Conservation (phyloP, 495 filamentous ascomycete genomes). For the Articulospora tetracladia region DNA sequence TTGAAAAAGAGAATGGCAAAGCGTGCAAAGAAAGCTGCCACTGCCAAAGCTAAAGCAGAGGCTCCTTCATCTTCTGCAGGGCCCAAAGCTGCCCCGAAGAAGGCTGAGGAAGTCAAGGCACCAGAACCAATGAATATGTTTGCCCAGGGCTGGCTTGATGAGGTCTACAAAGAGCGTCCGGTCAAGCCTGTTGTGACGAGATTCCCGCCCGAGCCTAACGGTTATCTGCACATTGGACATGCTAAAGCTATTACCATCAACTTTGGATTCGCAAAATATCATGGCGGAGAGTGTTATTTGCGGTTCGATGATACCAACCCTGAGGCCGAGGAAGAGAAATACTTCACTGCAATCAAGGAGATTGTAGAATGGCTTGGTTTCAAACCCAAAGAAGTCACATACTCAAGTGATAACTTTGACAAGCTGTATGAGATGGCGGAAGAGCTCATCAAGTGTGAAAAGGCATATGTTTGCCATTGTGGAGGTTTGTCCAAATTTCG, state of each 20-base stretch:
- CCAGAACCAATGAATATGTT: constrained; percentile 67
- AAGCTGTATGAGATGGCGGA: constrained; percentile 84
- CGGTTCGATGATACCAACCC: constrained; percentile 74
- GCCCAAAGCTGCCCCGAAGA: constrained; percentile 30
- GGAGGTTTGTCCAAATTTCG: constrained; percentile 14
- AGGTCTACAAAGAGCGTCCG: constrained; percentile 75
- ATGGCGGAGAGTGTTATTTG: constrained; percentile 64
- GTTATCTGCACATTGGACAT: constrained; percentile 85
- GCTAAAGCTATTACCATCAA: constrained; percentile 96
- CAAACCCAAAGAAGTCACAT: constrained; percentile 71
- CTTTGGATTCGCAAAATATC: constrained; percentile 88
- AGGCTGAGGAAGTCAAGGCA: constrained; percentile 23
- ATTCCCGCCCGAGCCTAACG: constrained; percentile 90
- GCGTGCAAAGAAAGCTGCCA: constrained; percentile 55
- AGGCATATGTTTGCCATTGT: constrained; percentile 68
- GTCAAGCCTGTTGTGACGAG: constrained; percentile 65
- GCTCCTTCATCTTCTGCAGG: constrained; percentile 34
- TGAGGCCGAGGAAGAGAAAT: constrained; percentile 75
- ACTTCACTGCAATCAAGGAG: constrained; percentile 72
- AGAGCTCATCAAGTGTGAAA: constrained; percentile 66
- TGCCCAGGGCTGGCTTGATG: constrained; percentile 76
- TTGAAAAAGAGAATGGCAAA: constrained; percentile 63
- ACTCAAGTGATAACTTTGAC: constrained; percentile 76
- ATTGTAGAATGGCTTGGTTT: constrained; percentile 83
- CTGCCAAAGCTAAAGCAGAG: constrained; percentile 42